phyloP scores from a whole-genome alignment of 306 rosid genomes.

The Purshia tridentata region DNA sequence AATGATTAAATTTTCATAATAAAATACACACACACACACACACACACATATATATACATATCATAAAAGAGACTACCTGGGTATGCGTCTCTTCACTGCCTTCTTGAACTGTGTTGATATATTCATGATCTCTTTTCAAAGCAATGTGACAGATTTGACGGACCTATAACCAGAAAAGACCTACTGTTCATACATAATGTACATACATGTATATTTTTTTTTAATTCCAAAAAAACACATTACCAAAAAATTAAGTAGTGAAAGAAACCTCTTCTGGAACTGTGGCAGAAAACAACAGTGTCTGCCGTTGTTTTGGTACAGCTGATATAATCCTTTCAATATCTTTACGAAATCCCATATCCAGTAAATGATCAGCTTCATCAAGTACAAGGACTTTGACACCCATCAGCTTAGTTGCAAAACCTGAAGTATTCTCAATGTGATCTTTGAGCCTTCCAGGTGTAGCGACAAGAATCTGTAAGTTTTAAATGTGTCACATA shows the following conservation, averaged over 20 bases:
- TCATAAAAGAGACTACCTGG: slow-evolving; percentile 47
- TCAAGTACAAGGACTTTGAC: slow-evolving; percentile 90
- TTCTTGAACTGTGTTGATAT: slow-evolving; percentile 76
- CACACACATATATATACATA: neutral
- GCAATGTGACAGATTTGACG: slow-evolving; percentile 92
- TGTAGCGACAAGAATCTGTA: slow-evolving; percentile 96
- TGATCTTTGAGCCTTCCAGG: slow-evolving; percentile 99
- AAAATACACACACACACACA: neutral
- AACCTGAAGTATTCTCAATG: slow-evolving; percentile 85
- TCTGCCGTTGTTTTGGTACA: slow-evolving; percentile 90
- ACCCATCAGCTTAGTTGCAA: slow-evolving; percentile 92
- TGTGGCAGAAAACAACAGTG: slow-evolving; percentile 92
- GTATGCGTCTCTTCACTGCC: slow-evolving; percentile 93
- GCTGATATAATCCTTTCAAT: slow-evolving; percentile 82
- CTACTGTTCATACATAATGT: neutral
- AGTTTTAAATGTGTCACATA: slow-evolving; percentile 10
- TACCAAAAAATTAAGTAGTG: slow-evolving; percentile 5
- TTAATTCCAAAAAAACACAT: neutral
- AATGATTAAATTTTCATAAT: neutral
- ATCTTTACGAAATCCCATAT: slow-evolving; percentile 98
- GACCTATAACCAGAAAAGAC: slow-evolving; percentile 55
- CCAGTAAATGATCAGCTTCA: slow-evolving; percentile 97
- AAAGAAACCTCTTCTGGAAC: slow-evolving; percentile 76
- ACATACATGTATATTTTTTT: neutral
- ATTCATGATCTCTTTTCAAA: slow-evolving; percentile 86